A percentile compares a stretch with the other conserved stretches of the same genome.
Conservation (phyloP, 208 protist species). For the Leishmania braziliensis region DNA sequence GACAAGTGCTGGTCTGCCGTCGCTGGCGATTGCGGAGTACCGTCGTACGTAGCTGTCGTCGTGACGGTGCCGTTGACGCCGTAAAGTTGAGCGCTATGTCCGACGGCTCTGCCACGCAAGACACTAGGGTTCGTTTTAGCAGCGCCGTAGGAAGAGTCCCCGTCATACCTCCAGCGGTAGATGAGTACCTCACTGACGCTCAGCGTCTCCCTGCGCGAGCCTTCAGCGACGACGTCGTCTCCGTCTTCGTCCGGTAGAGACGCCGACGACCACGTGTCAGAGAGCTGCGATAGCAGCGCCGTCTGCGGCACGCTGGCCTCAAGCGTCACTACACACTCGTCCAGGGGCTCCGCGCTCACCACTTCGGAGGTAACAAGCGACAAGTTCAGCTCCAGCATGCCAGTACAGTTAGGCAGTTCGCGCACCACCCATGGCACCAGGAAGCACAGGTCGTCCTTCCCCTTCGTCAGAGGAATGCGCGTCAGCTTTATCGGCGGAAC, state of each 20-base stretch:
- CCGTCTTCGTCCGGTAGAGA: neutral
- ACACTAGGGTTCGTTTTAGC: neutral
- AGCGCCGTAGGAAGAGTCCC: conserved; percentile 10
- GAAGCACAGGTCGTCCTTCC: conserved; percentile 25
- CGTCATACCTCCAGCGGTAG: conserved; percentile 24
- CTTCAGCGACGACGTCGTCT: neutral
- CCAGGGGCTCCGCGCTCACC: conserved; percentile 73
- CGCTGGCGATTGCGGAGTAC: neutral
- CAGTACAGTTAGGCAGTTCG: conserved; percentile 63
- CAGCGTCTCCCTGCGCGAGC: neutral
- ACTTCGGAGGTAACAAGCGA: conserved; percentile 49
- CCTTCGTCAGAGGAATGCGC: conserved; percentile 40
- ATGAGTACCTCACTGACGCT: neutral
- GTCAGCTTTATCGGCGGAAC: conserved; percentile 83
- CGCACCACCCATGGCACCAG: conserved; percentile 74
- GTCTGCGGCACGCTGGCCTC: conserved; percentile 28
- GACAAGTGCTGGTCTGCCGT: neutral
- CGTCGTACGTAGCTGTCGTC: neutral
- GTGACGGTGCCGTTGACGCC: neutral
- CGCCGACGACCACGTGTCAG: neutral
- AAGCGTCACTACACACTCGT: conserved; percentile 68
- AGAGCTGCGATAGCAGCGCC: neutral
- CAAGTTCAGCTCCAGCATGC: conserved; percentile 66
- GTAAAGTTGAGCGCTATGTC: neutral
- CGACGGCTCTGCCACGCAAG: neutral